A percentile compares a stretch with the other conserved stretches of the same genome.
These are phyloP conservation scores for Syzygium grande DNA, from an alignment of 345 rosid genomes.

Conservation along the genomic window DNA sequence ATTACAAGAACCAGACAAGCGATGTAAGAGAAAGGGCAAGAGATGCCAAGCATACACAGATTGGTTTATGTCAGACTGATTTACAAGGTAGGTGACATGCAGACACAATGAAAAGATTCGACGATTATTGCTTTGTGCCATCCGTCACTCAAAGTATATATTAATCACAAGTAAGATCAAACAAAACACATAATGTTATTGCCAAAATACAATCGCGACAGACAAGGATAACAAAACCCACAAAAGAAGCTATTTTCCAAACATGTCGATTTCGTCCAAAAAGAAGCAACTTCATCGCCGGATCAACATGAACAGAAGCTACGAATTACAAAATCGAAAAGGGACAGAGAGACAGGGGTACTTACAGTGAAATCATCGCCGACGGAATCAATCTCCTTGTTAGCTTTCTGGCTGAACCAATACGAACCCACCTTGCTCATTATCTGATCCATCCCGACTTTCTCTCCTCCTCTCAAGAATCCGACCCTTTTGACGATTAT, in stretches of 20 bases:
- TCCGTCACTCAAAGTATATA: not conserved
- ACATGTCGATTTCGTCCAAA: not conserved
- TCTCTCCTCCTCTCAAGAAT: not conserved
- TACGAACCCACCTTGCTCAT: conserved; percentile 85
- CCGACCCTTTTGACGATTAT: not conserved
- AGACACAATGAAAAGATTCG: not conserved
- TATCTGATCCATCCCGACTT: conserved; percentile 63
- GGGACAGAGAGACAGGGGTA: not conserved
- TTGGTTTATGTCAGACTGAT: not conserved
- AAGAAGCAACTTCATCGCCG: not conserved
- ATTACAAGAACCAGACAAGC: not conserved
- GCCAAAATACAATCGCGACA: not conserved
- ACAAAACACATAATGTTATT: not conserved
- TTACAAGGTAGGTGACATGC: not conserved
- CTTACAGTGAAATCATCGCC: conserved; percentile 76
- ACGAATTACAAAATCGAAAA: not conserved
- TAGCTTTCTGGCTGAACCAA: conserved; percentile 68
- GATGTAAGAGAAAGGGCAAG: not conserved
- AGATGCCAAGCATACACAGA: not conserved
- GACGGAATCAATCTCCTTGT: conserved; percentile 75
- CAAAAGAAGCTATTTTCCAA: not conserved
- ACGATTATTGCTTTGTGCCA: not conserved
- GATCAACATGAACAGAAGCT: not conserved
- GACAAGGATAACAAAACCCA: not conserved
- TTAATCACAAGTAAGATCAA: not conserved